Conservation (phyloP, 1,139 yeast species). For the Suhomyces atakaporum region DNA sequence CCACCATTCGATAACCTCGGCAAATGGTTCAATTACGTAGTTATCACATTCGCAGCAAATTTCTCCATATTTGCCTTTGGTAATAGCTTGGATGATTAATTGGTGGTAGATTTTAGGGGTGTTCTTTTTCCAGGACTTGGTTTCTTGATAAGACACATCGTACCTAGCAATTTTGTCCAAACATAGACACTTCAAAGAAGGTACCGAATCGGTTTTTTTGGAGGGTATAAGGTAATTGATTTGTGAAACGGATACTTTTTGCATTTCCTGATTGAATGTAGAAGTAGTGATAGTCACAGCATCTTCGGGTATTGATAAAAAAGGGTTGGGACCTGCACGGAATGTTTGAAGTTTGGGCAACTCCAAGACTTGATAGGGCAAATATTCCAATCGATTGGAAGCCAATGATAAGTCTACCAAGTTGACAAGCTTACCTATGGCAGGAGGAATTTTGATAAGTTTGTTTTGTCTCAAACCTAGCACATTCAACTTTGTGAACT, state of each 20-base stretch:
- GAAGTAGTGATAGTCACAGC: conserved; percentile 23
- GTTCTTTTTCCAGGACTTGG: conserved; percentile 43
- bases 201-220: conserved; percentile 16
- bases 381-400: conserved; percentile 49
- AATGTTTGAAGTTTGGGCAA: conserved; percentile 46
- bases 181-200: conserved; percentile 45
- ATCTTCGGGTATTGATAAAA: conserved; percentile 29
- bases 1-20: conserved; percentile 65
- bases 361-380: conserved; percentile 57
- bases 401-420: conserved; percentile 54
- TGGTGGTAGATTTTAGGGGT: conserved; percentile 38
- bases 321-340: conserved; percentile 53
- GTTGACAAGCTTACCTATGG: conserved; percentile 43
- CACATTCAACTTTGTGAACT: conserved; percentile 52
- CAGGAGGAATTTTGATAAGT: conserved; percentile 53
- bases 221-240: conserved; percentile 20
- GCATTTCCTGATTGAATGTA: conserved; percentile 16
- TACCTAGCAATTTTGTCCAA: conserved; percentile 48
- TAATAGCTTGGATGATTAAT: conserved; percentile 44
- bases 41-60: conserved; percentile 51
- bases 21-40: conserved; percentile 50
- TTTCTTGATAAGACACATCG: conserved; percentile 46
- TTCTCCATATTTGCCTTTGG: conserved; percentile 47
- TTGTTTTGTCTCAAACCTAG: conserved; percentile 55
- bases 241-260: conserved; percentile 28